Evolutionary conservation across 1,284 basidiomycete genomes (phyloP).

Genomic region (Marasmius oreades): DNA sequence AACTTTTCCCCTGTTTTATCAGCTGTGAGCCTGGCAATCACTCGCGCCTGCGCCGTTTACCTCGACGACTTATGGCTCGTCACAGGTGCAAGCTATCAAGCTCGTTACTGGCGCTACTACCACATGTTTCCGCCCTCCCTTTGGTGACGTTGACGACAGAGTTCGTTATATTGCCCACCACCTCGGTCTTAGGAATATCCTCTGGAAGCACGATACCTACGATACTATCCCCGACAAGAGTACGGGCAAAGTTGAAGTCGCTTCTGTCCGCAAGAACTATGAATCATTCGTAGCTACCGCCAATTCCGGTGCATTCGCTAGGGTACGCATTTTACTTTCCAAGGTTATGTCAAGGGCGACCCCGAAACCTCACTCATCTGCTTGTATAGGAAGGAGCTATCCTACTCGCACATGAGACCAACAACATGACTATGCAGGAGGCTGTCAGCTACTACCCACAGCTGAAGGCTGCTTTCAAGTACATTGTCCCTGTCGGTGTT

Average conservation of each 20-base stretch:
- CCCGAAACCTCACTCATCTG: not conserved
- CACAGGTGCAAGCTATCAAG: constrained; percentile 47
- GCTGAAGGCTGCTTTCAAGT: constrained; percentile 38
- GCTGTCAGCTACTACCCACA: constrained; percentile 22
- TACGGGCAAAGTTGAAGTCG: constrained; percentile 38
- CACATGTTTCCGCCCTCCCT: constrained; percentile 70
- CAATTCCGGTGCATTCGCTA: constrained; percentile 35
- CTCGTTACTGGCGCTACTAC: constrained; percentile 58
- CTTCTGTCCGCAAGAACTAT: constrained; percentile 41
- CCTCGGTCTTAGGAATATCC: constrained; percentile 57
- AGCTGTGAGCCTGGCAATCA: not conserved
- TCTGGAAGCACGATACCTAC: constrained; percentile 68
- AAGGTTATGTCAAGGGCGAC: not conserved
- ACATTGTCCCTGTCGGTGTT: constrained; percentile 47
- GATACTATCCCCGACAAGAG: constrained; percentile 55
- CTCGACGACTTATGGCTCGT: constrained; percentile 3
- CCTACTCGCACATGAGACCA: constrained; percentile 33
- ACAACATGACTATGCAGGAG: constrained; percentile 24
- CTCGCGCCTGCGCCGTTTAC: not conserved
- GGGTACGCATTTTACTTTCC: constrained; percentile 21
- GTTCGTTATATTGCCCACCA: constrained; percentile 62
- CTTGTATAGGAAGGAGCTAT: constrained; percentile 41
- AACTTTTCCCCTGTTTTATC: constrained; percentile 3
- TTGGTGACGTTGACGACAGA: constrained; percentile 64
- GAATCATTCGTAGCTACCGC: constrained; percentile 33